A percentile compares a stretch with the other conserved stretches of the same genome.
These are phyloP conservation scores for Fusarium coffeatum DNA, from an alignment of 2,329 filamentous ascomycete species.

Conservation along the genomic window DNA sequence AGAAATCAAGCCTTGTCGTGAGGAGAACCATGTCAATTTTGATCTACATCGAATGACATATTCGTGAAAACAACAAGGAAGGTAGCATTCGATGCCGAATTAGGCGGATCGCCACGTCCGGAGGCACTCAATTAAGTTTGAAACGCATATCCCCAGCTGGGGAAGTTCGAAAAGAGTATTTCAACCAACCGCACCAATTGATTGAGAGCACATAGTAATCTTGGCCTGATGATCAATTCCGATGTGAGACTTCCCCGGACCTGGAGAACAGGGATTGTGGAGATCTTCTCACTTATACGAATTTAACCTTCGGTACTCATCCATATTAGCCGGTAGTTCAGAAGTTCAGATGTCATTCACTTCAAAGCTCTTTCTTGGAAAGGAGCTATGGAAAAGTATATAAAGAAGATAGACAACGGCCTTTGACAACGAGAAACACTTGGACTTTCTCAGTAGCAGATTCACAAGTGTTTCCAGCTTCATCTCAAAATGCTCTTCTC, in stretches of 20 bases:
- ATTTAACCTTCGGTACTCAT: slow-evolving; percentile 17
- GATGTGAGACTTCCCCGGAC: slow-evolving; percentile 19
- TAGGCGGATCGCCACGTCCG: slow-evolving; percentile 6
- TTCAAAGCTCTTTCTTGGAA: not conserved
- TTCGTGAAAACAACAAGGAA: not conserved
- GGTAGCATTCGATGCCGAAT: slow-evolving; percentile 8
- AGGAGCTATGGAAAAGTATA: not conserved
- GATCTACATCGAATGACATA: slow-evolving; percentile 7
- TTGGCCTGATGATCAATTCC: slow-evolving; percentile 14
- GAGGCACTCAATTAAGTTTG: not conserved
- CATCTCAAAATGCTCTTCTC: slow-evolving; percentile 10
- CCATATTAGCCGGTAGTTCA: slow-evolving; percentile 21
- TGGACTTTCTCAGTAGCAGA: not conserved
- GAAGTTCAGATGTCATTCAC: not conserved
- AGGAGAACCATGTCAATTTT: slow-evolving; percentile 1
- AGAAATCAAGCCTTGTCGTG: not conserved
- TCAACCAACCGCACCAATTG: slow-evolving; percentile 15
- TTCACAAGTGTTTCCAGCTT: not conserved
- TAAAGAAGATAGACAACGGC: not conserved
- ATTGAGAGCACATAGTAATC: not conserved
- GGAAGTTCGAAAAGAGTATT: not conserved
- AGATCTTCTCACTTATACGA: slow-evolving; percentile 14
- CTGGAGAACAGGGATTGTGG: slow-evolving; percentile 2
- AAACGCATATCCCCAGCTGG: slow-evolving; percentile 10
- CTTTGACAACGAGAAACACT: not conserved